These are phyloP conservation scores for Apiosordaria backusii DNA, from an alignment of 495 filamentous ascomycete species.

Conservation along the genomic window DNA sequence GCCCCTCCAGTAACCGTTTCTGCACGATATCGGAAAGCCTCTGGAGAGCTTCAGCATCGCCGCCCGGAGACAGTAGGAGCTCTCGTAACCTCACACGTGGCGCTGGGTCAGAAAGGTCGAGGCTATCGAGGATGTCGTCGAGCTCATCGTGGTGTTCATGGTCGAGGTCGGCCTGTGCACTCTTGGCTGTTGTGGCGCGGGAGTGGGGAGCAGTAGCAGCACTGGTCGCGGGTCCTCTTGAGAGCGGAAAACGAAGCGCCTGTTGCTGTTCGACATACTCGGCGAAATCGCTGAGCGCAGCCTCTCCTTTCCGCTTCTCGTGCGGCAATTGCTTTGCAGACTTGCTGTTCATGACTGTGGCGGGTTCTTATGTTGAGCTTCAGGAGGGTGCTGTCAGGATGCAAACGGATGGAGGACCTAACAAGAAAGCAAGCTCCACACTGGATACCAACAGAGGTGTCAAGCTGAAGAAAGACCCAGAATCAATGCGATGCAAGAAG, in stretches of 20 bases:
- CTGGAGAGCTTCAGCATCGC: slow-evolving; percentile 52
- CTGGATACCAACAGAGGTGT: too few species aligned
- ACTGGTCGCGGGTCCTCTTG: slow-evolving; percentile 29
- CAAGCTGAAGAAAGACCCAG: neutral
- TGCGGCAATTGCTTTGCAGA: slow-evolving; percentile 60
- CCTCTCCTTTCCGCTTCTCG: slow-evolving; percentile 81
- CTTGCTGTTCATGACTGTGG: slow-evolving; percentile 53
- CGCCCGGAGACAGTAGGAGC: slow-evolving; percentile 62
- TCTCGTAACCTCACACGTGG: slow-evolving; percentile 68
- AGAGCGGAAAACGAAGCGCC: slow-evolving; percentile 52
- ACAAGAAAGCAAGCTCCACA: neutral
- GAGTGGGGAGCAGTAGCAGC: slow-evolving; percentile 20
- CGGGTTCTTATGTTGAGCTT: slow-evolving; percentile 11
- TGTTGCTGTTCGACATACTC: slow-evolving; percentile 97
- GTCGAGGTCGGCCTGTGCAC: slow-evolving; percentile 34
- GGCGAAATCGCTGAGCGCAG: slow-evolving; percentile 92
- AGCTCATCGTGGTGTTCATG: slow-evolving; percentile 77
- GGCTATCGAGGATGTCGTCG: slow-evolving; percentile 78
- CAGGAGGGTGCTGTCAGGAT: neutral
- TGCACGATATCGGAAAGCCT: slow-evolving; percentile 62
- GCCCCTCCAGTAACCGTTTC: slow-evolving; percentile 73
- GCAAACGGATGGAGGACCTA: neutral
- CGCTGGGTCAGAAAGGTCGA: slow-evolving; percentile 75
- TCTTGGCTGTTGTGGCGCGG: slow-evolving; percentile 52
- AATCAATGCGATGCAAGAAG: neutral